Base-by-base conservation (phyloP, 225 moss, liverwort and hornwort species). In the Marchantia polymorpha region DNA sequence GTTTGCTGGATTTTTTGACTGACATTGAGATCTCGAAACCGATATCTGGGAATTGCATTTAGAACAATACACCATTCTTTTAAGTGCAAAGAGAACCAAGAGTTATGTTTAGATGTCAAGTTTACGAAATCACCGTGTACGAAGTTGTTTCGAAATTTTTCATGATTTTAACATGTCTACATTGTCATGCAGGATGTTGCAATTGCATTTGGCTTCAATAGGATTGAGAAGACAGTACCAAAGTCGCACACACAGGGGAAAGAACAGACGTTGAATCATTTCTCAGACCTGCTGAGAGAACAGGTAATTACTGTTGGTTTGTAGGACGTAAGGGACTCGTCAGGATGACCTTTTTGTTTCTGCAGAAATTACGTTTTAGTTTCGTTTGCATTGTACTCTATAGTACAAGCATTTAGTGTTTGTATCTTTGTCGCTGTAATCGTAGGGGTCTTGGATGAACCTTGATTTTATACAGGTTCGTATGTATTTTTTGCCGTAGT, bases 151-250 rank as follows among this genome's bases (percentile, higher is more conserved):
- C 7, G 25, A 13, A 71, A 22, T 47, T 2, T 1, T 9, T 15
- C 7, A 5, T 71, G 49, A 49, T 48, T 48, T 48, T 20, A 71
- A 0, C 4, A 51, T 12, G 13, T 73, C 7, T 26, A 0, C 14
- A 22, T 0, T 30, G 31, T 4, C 59, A 4, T 12, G 51, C 92
- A 99, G 95, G 99, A 99, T 81, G 99, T 99, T 72, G 99, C 99
- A 49, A 95, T 99, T 64, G 90, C 95, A 14, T 90, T 88, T 82
- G 99, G 95, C 70, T 99, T 87, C 90, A 95, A 99, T 61, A 93
- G 91, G 30, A 90, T 99, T 55, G 66, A 73, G 65, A 93, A 81
- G 86, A 93, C 99, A 26, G 56, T 93, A 68, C 95, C 95, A 52
- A 89, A 85, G 54, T 86, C 92, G 4, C 85, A 95, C 73, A 93